A percentile compares a stretch with the other conserved stretches of the same genome.
Conservation (phyloP, 2,329 filamentous ascomycete genomes). For the Colletotrichum ledebouriae region DNA sequence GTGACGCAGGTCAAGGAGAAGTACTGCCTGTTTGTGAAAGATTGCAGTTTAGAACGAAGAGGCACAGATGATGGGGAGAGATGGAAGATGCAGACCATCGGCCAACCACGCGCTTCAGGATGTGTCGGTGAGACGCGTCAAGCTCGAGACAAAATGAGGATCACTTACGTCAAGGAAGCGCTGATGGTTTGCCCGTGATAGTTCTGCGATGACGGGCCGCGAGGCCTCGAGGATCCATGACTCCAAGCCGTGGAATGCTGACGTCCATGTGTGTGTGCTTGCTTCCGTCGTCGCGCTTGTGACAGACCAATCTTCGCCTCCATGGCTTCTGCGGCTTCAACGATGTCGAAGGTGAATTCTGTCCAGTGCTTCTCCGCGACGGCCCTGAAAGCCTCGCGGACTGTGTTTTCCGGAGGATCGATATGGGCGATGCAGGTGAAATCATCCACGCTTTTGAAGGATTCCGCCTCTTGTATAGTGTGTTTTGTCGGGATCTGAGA, state of each 20-base stretch:
- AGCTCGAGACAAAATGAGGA: not conserved
- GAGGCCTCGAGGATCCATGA: conserved; percentile 48
- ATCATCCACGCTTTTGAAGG: conserved; percentile 50
- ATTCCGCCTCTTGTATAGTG: conserved; percentile 40
- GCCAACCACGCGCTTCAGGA: conserved; percentile 48
- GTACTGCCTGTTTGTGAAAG: conserved; percentile 52
- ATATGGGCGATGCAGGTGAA: conserved; percentile 51
- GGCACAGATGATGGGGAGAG: conserved; percentile 47
- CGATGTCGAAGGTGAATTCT: conserved; percentile 53
- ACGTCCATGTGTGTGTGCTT: conserved; percentile 42
- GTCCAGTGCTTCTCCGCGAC: conserved; percentile 48
- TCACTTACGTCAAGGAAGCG: conserved; percentile 52
- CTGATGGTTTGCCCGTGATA: conserved; percentile 51
- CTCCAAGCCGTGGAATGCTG: conserved; percentile 45
- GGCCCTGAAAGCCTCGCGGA: conserved; percentile 44
- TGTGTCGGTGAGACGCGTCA: conserved; percentile 7
- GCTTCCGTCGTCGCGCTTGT: conserved; percentile 49
- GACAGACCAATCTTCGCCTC: conserved; percentile 48
- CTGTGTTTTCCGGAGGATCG: conserved; percentile 40
- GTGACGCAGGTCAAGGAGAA: conserved; percentile 52
- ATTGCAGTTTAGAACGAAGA: conserved; percentile 48
- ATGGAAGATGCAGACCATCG: conserved; percentile 56
- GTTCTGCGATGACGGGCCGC: conserved; percentile 50
- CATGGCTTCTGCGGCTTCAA: conserved; percentile 39
- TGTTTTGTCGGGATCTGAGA: conserved; percentile 44